Percentiles rank a stretch among this genome's conserved stretches.
phyloP scores from a whole-genome alignment of 2,329 filamentous ascomycete genomes.

The Colletotrichum sp. region DNA sequence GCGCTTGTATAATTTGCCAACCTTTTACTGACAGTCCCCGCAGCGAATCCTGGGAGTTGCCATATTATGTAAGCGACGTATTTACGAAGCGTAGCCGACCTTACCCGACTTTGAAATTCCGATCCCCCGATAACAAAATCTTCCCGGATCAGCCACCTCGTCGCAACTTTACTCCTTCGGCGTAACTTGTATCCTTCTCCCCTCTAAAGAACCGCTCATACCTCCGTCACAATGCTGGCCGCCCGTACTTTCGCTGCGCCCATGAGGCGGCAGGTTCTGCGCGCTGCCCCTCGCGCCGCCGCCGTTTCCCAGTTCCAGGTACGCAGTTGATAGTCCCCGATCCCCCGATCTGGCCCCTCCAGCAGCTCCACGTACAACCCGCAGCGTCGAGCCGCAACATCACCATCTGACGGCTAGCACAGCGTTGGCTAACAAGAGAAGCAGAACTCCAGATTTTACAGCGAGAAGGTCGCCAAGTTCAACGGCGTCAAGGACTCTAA shows the following conservation, averaged over 20 bases:
- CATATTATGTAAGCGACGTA: neutral
- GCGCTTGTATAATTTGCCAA: neutral
- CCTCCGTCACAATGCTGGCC: slow-evolving; percentile 74
- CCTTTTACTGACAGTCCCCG: neutral
- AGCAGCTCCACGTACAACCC: neutral
- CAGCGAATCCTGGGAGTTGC: neutral
- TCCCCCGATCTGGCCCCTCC: slow-evolving; percentile 26
- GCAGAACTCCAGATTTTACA: slow-evolving; percentile 67
- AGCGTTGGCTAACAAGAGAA: neutral
- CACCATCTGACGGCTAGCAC: neutral
- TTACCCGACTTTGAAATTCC: slow-evolving; percentile 9
- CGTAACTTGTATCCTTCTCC: slow-evolving; percentile 19
- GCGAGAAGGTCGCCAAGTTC: slow-evolving; percentile 88
- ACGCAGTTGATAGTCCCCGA: slow-evolving; percentile 32
- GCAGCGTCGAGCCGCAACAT: slow-evolving; percentile 2
- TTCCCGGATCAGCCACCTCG: neutral
- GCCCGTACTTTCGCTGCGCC: slow-evolving; percentile 78
- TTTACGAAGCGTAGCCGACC: neutral
- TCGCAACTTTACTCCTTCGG: slow-evolving; percentile 23
- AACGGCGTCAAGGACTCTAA: slow-evolving; percentile 86
- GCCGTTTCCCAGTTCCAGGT: slow-evolving; percentile 61
- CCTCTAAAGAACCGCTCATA: slow-evolving; percentile 15
- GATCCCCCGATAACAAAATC: slow-evolving; percentile 8
- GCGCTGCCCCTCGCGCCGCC: slow-evolving; percentile 65
- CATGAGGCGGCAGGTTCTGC: slow-evolving; percentile 79